A percentile compares a stretch with the other conserved stretches of the same genome.
These are phyloP conservation scores for Rubroboletus satanas DNA, from an alignment of 768 basidiomycete genomes.

Conservation along the genomic window DNA sequence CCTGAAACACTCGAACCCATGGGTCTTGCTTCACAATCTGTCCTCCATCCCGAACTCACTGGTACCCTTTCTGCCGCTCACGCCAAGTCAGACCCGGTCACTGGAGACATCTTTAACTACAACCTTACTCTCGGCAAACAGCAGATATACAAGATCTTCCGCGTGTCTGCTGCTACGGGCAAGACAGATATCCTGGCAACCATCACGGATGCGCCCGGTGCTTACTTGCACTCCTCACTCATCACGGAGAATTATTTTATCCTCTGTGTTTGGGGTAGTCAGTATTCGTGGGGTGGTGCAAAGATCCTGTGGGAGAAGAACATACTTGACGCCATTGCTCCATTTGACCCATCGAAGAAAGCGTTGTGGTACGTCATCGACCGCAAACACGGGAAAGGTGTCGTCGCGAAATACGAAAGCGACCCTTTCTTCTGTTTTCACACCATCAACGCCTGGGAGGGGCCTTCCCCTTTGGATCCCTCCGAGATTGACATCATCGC, in stretches of 20 bases:
- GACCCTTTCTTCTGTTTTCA: slow-evolving; percentile 41
- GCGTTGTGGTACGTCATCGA: slow-evolving; percentile 38
- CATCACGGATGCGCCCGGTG: slow-evolving; percentile 36
- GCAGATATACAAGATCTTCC: slow-evolving; percentile 34
- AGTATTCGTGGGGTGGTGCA: slow-evolving; percentile 27
- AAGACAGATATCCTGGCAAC: slow-evolving; percentile 34
- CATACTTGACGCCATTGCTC: slow-evolving; percentile 31
- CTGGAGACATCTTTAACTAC: slow-evolving; percentile 37
- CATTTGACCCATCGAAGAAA: slow-evolving; percentile 28
- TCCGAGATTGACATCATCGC: slow-evolving; percentile 32
- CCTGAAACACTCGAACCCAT: slow-evolving; percentile 37
- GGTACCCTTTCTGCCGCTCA: slow-evolving; percentile 36
- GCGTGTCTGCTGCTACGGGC: slow-evolving; percentile 30
- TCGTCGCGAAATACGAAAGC: slow-evolving; percentile 36
- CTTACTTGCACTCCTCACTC: slow-evolving; percentile 37
- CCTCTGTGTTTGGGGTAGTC: slow-evolving; percentile 34
- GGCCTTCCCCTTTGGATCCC: slow-evolving; percentile 18
- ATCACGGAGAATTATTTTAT: slow-evolving; percentile 37
- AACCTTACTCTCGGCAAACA: slow-evolving; percentile 27
- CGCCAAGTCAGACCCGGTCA: slow-evolving; percentile 34
- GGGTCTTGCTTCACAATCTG: slow-evolving; percentile 25
- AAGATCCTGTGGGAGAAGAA: slow-evolving; percentile 33
- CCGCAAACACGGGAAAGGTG: slow-evolving; percentile 32
- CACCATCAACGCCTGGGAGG: slow-evolving; percentile 39
- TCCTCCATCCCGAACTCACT: slow-evolving; percentile 32